Evolutionary conservation across 2,329 filamentous ascomycete genomes (phyloP), one percentile per base, ranked within the genome.

Genomic region (Sarocladium kiliense): DNA sequence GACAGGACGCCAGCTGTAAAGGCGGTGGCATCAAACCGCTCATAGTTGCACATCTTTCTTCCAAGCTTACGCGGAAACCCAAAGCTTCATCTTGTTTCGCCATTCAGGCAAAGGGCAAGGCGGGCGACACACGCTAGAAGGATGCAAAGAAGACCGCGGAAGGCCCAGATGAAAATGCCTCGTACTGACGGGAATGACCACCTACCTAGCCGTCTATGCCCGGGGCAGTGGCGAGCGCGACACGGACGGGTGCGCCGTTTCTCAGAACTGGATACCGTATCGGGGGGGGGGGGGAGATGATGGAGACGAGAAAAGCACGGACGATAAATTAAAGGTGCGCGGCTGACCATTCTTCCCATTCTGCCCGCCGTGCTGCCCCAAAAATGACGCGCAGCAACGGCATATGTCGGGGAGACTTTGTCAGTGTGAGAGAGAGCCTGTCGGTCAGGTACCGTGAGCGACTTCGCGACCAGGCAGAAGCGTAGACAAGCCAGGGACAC

Each of bases 91-190:
- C n/a, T n/a, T n/a, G n/a, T n/a, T n/a, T n/a, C n/a, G 18, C 37
- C 23, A n/a, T n/a, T n/a, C n/a, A n/a, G n/a, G n/a, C n/a, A n/a
- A n/a, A n/a, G n/a, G n/a, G n/a, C n/a, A n/a, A n/a, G n/a, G n/a
- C n/a, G n/a, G n/a, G n/a, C n/a, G n/a, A n/a, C n/a, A n/a, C n/a
- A 18, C 47, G 47, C 47, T 51, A 51, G 47, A 51, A 51, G 27
- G 36, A 26, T 36, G 30, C 47, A 36, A 4, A 19, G 47, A 51
- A 51, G n/a, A 30, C 44, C 44, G 25, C 11, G 27, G n/a, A n/a
- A n/a, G n/a, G n/a, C n/a, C n/a, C 18, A n/a, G n/a, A 21, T 18
- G 18, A 27, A 51, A 51, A 51, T 51, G 27, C 41, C 41, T 45
- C 41, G 41, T 45, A 23, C 41, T 10, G 11, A 11, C 41, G 41